These are phyloP conservation scores for Apiospora malaysiana DNA, from an alignment of 2,329 filamentous ascomycete genomes.

Conservation along the genomic window DNA sequence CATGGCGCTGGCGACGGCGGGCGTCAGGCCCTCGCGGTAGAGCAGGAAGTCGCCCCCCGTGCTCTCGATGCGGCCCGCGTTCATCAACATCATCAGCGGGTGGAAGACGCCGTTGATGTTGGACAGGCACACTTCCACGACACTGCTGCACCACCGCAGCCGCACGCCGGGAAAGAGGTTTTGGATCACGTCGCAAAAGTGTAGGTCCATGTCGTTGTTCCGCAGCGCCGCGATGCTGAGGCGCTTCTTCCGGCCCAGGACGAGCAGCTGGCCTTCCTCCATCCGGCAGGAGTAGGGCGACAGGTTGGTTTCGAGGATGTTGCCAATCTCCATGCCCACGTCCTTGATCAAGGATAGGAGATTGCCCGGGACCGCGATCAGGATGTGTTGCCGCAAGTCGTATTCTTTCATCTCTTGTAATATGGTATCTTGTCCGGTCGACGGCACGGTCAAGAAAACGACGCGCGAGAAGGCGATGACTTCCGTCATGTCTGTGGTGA, in stretches of 20 bases:
- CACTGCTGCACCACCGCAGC: slow-evolving; percentile 34
- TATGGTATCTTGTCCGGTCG: slow-evolving; percentile 29
- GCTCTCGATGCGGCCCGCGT: slow-evolving; percentile 36
- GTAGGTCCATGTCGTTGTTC: slow-evolving; percentile 6
- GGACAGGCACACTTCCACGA: slow-evolving; percentile 34
- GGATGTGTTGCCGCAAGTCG: slow-evolving; percentile 27
- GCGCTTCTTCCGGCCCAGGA: slow-evolving; percentile 30
- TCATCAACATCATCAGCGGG: slow-evolving; percentile 36
- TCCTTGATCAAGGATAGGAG: slow-evolving; percentile 32
- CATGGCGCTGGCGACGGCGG: slow-evolving; percentile 31
- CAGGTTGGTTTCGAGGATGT: slow-evolving; percentile 34
- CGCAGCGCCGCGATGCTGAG: slow-evolving; percentile 20
- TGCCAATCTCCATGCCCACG: slow-evolving; percentile 26
- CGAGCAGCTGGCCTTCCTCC: slow-evolving; percentile 28
- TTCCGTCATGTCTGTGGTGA: slow-evolving; percentile 31
- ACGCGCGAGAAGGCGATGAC: slow-evolving; percentile 31
- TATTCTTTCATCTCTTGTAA: slow-evolving; percentile 25
- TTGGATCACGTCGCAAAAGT: slow-evolving; percentile 24
- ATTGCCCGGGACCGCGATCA: slow-evolving; percentile 35
- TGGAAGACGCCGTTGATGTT: slow-evolving; percentile 38
- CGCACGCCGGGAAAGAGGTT: slow-evolving; percentile 30
- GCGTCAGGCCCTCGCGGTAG: slow-evolving; percentile 31
- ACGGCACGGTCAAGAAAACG: slow-evolving; percentile 33
- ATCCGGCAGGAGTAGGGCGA: slow-evolving; percentile 35
- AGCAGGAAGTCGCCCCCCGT: slow-evolving; percentile 33